These are phyloP conservation scores for Solanum hybrid DNA, from an alignment of 305 asterid species.

Conservation along the genomic window DNA sequence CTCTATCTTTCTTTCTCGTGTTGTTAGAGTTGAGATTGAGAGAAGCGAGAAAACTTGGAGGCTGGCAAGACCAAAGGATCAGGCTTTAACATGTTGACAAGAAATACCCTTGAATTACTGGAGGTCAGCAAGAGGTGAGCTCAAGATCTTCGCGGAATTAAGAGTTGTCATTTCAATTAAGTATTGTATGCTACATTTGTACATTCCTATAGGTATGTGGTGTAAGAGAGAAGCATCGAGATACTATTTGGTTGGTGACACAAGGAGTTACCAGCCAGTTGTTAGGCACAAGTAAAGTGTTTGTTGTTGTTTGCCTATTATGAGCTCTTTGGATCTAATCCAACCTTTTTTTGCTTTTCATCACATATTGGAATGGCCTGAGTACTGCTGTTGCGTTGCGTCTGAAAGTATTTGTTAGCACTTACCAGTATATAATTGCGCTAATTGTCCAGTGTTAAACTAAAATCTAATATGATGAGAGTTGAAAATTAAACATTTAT, in stretches of 20 bases:
- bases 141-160: background rate
- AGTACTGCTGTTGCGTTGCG: background rate
- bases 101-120: conserved; percentile 83
- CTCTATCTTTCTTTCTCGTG: background rate
- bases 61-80: conserved; percentile 65
- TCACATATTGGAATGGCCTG: background rate
- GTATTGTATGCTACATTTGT: background rate
- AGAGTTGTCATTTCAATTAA: background rate
- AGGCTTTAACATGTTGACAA: conserved; percentile 78
- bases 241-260: background rate
- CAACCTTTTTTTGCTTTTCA: background rate
- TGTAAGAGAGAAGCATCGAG: background rate
- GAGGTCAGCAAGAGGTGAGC: conserved; percentile 78
- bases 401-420: background rate
- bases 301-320: background rate
- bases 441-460: background rate
- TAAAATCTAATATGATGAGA: background rate
- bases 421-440: background rate
- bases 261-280: conserved; percentile 9
- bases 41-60: conserved; percentile 86
- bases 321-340: background rate
- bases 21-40: conserved; percentile 51
- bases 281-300: conserved; percentile 36
- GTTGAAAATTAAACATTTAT: background rate
- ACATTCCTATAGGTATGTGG: background rate